Evolutionary conservation across 257 asterid genomes (phyloP).

Genomic region (Knoxia roxburghii): DNA sequence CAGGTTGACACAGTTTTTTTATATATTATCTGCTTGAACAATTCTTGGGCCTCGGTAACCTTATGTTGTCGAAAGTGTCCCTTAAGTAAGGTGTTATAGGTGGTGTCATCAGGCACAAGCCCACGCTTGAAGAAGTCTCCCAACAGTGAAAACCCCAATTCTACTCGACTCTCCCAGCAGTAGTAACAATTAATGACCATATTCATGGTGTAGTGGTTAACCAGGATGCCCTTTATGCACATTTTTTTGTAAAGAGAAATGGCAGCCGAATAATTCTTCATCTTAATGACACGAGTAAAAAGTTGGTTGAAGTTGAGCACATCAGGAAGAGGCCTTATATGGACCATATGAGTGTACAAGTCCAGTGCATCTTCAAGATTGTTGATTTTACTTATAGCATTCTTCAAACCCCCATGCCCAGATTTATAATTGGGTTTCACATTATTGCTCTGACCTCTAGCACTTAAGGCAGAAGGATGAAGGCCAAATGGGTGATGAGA

Average conservation of each 20-base stretch:
- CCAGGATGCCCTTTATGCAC: too few species aligned
- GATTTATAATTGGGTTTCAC: not conserved
- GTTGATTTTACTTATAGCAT: not conserved
- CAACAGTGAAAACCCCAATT: too few species aligned
- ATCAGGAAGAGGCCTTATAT: constrained; percentile 20
- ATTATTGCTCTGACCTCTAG: not conserved
- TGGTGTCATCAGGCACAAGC: constrained; percentile 2
- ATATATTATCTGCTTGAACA: too few species aligned
- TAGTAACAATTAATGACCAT: too few species aligned
- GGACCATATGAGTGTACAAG: constrained; percentile 22
- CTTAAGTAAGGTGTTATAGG: constrained; percentile 18
- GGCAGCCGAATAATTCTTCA: too few species aligned
- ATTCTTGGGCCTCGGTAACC: too few species aligned
- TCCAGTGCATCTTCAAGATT: constrained; percentile 24
- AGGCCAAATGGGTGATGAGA: not conserved
- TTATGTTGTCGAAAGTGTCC: constrained; percentile 26
- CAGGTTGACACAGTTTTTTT: too few species aligned
- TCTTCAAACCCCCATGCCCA: not conserved
- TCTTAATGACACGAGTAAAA: too few species aligned
- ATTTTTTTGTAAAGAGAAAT: too few species aligned
- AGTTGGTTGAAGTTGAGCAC: constrained; percentile 14
- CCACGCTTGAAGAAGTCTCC: constrained; percentile 27
- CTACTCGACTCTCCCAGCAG: too few species aligned
- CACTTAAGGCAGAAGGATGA: not conserved
- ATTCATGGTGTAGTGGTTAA: too few species aligned